phyloP scores from a whole-genome alignment of 805 yeast species.

The Hagleromyces aurorensis region DNA sequence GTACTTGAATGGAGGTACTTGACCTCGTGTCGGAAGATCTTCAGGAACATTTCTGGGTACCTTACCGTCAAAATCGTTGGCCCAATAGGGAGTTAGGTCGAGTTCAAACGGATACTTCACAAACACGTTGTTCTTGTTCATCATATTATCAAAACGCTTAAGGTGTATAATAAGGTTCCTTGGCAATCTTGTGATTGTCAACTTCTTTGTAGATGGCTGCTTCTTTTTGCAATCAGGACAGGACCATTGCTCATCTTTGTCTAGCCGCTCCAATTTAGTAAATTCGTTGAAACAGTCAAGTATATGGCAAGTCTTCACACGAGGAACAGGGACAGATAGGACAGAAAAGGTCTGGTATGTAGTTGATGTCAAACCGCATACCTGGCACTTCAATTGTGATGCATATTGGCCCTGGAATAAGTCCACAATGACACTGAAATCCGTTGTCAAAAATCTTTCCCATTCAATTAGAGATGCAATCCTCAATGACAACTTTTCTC shows the following conservation, averaged over 20 bases:
- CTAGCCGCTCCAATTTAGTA: constrained; percentile 64
- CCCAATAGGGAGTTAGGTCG: constrained; percentile 66
- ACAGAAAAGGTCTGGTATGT: constrained; percentile 79
- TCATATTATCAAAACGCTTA: constrained; percentile 56
- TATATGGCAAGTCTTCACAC: constrained; percentile 33
- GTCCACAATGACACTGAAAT: constrained; percentile 73
- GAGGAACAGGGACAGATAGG: constrained; percentile 72
- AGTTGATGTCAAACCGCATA: constrained; percentile 71
- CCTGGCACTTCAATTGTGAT: constrained; percentile 66
- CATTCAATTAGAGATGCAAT: constrained; percentile 84
- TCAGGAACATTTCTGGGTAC: constrained; percentile 18
- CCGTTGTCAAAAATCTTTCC: constrained; percentile 76
- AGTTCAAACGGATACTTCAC: constrained; percentile 61
- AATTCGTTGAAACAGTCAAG: constrained; percentile 71
- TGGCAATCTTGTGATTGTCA: constrained; percentile 73
- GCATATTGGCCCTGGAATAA: constrained; percentile 84
- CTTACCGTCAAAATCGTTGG: constrained; percentile 20
- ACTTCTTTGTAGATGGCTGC: constrained; percentile 57
- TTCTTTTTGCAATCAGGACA: constrained; percentile 68
- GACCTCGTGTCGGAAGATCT: constrained; percentile 58
- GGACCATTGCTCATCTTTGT: constrained; percentile 74
- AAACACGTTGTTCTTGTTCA: constrained; percentile 50
- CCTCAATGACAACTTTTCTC: constrained; percentile 68
- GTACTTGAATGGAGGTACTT: constrained; percentile 70
- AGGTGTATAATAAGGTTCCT: constrained; percentile 72